Evolutionary conservation across 371 early-diverging fungal genomes (phyloP), one percentile per base, ranked within the genome.

Genomic region (Mucor indicus): DNA sequence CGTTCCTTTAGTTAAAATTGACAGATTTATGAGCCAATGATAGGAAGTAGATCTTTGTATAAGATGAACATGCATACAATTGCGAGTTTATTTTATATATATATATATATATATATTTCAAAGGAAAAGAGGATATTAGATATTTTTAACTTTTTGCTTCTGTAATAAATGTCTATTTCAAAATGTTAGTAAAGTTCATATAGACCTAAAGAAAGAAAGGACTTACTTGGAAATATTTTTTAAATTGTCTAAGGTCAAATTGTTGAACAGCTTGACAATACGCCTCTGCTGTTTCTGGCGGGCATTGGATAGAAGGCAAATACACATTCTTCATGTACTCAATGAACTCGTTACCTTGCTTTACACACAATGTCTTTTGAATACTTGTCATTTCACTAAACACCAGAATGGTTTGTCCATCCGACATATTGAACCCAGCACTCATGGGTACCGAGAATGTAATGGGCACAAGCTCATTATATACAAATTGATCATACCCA

Each of bases 371-470:
- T 17, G 82, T 71, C 60, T 89, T 86, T 58, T 92, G 89, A 44
- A 92, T 66, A 12, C 75, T 59, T 0, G 91, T 79, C 35, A 95
- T 85, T 65, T 96, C 95, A 11, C 83, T 79, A 58, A 96, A 77
- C 0, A 92, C 89, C 69, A 91, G 53, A 40, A 82, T 62, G 1
- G 88, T 74, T 64, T 92, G 90, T 9, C 89, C 95, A 60, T 95
- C 95, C 12, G 79, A 60, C 19, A 87, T 56, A 56, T 88, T 81
- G 67, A 94, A 96, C 13, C 69, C 75, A 4, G 82, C 52, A 27
- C 84, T 83, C 70, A 90, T 79, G 0, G 95, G 93, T 16, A 93
- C 82, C 49, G 88, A 84, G 51, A 96, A 95, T 25, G 88, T 80
- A 38, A 81, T 69, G 17, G 89, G 86, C 12, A 91, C 58, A 19